These are phyloP conservation scores for Cytidiella melzeri DNA, from an alignment of 768 basidiomycete species.

Conservation along the genomic window DNA sequence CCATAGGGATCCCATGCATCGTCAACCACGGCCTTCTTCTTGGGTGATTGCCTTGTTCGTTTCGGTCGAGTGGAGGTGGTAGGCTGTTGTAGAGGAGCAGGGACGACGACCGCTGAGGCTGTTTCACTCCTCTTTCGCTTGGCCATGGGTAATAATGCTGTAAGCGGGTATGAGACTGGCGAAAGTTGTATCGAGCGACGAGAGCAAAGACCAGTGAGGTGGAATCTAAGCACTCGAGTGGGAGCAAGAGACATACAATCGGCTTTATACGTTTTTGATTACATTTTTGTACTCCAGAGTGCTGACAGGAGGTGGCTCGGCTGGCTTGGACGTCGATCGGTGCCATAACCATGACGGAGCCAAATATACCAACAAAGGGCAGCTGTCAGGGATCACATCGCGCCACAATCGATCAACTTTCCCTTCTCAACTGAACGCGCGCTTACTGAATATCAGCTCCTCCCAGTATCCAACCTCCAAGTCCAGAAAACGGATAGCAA, in stretches of 20 bases:
- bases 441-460: no score
- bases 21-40: background rate
- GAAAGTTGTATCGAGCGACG: background rate
- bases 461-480: no score
- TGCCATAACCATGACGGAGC: background rate
- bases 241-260: background rate
- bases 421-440: background rate
- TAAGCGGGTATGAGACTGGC: background rate
- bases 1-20: slow-evolving; percentile 3
- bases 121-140: background rate
- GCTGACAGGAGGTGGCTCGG: no score
- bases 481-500: slow-evolving; percentile 6
- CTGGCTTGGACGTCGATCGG: no score
- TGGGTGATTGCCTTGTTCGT: background rate
- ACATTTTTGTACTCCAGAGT: no score
- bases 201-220: background rate
- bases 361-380: background rate
- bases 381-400: background rate
- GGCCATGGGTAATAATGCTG: background rate
- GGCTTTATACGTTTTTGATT: no score
- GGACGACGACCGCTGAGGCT: no score
- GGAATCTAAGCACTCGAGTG: no score
- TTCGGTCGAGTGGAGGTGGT: background rate
- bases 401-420: background rate
- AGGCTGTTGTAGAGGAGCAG: background rate